Base-by-base conservation (phyloP, 1,284 basidiomycete genomes). In the Hymenochaete sp. region DNA sequence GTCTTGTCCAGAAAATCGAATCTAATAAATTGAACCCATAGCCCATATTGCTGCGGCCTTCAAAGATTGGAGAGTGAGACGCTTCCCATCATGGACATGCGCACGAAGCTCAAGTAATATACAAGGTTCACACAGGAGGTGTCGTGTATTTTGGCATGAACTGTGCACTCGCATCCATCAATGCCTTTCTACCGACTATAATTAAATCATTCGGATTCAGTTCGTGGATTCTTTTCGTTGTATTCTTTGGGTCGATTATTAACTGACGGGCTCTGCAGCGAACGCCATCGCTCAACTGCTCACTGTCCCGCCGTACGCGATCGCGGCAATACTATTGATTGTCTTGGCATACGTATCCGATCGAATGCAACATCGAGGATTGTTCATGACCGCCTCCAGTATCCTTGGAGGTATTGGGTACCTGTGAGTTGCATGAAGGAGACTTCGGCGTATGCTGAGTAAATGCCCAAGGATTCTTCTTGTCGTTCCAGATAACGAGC, bases 121-220 rank as follows among this genome's bases (percentile, higher is more conserved):
- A 9, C 6, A 18, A 82, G 78, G 65, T 82, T 18, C 82, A 82
- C 51, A 53, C 65, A 4, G 79, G 70, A 18, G 78, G 80, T 0
- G 63, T 77, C 13, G 74, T 82, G 41, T 86, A 84, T 60, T 87
- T 86, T 52, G 84, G 82, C 19, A 67, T 86, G 49, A 93, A 93
- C 60, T 75, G 80, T 45, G 80, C 82, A 2, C 68, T 91, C 1
- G 83, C 84, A 7, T 82, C 81, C 2, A 81, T 87, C 37, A 79
- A 81, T 2, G 89, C 86, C 0, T 93, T 92, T 65, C 65, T 92
- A 18, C 89, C 89, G 0, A 91, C 88, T 0, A 89, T 91, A 56
- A 77, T 90, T 51, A 73, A 71, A 41, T 82, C 79, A 0, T 76
- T 87, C 54, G 81, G 78, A 11, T 75, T 70, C 56, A 73, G 73